phyloP scores from a whole-genome alignment of 257 asterid species.

The Coffea canephora region DNA sequence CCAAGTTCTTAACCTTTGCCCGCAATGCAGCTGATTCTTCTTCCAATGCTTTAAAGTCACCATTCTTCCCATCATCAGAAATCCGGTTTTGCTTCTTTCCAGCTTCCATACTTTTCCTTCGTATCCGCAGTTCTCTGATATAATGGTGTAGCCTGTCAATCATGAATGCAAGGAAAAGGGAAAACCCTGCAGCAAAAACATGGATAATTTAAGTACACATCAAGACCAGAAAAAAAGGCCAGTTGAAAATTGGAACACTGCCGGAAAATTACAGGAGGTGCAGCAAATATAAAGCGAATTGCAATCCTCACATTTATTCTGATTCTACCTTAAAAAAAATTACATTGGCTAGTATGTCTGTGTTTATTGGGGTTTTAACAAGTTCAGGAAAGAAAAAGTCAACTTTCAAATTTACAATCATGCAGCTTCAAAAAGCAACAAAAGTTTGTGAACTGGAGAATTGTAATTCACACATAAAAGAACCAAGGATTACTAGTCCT shows the following conservation, averaged over 20 bases:
- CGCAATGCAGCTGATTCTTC: constrained; percentile 46
- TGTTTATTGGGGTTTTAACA: not conserved
- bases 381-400: not conserved
- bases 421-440: not conserved
- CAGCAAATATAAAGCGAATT: not conserved
- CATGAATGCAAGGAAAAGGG: constrained; percentile 77
- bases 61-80: constrained; percentile 50
- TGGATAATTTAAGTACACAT: not conserved
- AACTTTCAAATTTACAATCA: not conserved
- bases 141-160: constrained; percentile 83
- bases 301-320: not conserved
- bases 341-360: not conserved
- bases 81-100: constrained; percentile 64
- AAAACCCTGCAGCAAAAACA: constrained; percentile 51
- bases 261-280: not conserved
- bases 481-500: not conserved
- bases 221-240: constrained; percentile 5
- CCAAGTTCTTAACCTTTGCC: constrained; percentile 49
- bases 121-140: constrained; percentile 69
- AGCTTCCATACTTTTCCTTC: constrained; percentile 72
- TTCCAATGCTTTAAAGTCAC: constrained; percentile 55
- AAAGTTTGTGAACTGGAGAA: too few species aligned
- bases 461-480: not conserved
- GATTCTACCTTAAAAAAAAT: not conserved
- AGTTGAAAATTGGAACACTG: constrained; percentile 5